A percentile compares a stretch with the other conserved stretches of the same genome.
Conservation (phyloP, 2,329 filamentous ascomycete species). For the Nemania serpens region DNA sequence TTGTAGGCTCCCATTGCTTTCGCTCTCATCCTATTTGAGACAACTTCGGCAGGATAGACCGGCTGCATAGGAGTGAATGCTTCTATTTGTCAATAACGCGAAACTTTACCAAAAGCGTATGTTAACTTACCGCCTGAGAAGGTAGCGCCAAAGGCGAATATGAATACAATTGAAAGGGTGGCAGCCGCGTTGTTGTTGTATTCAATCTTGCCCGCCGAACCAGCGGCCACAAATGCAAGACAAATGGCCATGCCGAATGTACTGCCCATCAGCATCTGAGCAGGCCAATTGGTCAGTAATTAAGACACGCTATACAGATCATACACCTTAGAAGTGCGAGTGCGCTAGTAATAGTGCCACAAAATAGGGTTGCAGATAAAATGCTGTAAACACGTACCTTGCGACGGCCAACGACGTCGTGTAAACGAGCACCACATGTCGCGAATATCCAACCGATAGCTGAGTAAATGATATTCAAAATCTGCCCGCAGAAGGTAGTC, state of each 20-base stretch:
- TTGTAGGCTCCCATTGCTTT: slow-evolving; percentile 46
- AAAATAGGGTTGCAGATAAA: not conserved
- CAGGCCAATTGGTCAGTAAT: not conserved
- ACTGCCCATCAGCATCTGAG: slow-evolving; percentile 43
- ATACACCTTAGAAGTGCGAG: not conserved
- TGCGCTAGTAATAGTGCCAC: not conserved
- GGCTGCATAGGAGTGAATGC: slow-evolving; percentile 47
- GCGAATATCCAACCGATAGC: slow-evolving; percentile 47
- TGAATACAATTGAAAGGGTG: slow-evolving; percentile 45
- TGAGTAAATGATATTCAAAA: slow-evolving; percentile 47
- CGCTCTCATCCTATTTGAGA: slow-evolving; percentile 46
- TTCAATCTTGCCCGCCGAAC: slow-evolving; percentile 43
- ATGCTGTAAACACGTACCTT: slow-evolving; percentile 28
- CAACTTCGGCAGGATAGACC: slow-evolving; percentile 46
- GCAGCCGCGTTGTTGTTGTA: slow-evolving; percentile 44
- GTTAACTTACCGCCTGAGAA: slow-evolving; percentile 37
- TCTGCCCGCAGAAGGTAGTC: slow-evolving; percentile 12
- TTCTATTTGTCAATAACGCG: slow-evolving; percentile 16
- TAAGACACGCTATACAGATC: not conserved
- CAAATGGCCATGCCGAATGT: slow-evolving; percentile 45
- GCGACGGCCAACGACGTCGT: slow-evolving; percentile 48
- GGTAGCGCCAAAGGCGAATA: slow-evolving; percentile 46
- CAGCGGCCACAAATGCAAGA: slow-evolving; percentile 45
- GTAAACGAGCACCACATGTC: slow-evolving; percentile 44
- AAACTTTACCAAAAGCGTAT: not conserved